Evolutionary conservation across 139 green algal genomes (phyloP).

Genomic region (Volvox africanus): DNA sequence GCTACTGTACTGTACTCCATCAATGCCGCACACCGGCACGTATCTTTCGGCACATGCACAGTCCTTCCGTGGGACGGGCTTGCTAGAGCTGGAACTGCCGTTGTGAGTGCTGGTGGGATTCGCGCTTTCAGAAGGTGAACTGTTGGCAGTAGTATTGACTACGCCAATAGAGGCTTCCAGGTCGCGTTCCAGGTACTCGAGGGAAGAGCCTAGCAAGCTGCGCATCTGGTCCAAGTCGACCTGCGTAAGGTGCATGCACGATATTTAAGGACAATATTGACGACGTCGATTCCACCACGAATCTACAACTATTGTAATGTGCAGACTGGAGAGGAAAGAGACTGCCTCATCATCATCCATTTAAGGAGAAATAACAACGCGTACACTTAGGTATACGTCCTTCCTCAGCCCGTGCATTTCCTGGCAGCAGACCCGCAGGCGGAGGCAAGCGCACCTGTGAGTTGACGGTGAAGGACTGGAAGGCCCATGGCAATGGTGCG

Average conservation of each 20-base stretch:
- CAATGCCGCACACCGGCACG: background rate
- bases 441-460: constrained; percentile 33
- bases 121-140: background rate
- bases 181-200: constrained; percentile 72
- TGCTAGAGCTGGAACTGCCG: background rate
- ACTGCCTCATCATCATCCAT: too few species aligned
- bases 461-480: constrained; percentile 58
- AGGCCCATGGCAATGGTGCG: constrained; percentile 41
- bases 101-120: background rate
- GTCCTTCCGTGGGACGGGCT: background rate
- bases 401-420: too few species aligned
- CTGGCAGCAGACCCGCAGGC: too few species aligned
- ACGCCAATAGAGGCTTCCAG: constrained; percentile 39
- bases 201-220: constrained; percentile 15
- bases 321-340: too few species aligned
- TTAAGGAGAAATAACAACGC: too few species aligned
- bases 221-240: constrained; percentile 66
- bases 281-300: too few species aligned
- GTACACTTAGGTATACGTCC: too few species aligned
- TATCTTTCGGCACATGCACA: background rate
- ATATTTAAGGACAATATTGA: too few species aligned
- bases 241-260: constrained; percentile 11
- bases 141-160: background rate
- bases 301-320: too few species aligned
- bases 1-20: background rate